Evolutionary conservation across 345 rosid genomes (phyloP).

Genomic region (Pistacia integerrima): DNA sequence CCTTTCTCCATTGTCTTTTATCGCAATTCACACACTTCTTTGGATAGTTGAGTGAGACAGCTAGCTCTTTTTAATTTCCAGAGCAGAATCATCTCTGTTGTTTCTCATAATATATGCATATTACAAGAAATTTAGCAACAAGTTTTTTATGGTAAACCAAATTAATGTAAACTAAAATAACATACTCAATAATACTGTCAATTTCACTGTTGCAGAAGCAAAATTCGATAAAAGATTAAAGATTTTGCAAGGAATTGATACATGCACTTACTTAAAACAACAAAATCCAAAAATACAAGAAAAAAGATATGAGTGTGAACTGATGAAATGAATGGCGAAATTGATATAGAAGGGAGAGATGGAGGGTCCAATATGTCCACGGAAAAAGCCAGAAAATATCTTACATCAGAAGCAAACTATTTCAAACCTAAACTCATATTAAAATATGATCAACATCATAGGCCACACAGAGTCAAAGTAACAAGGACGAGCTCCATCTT

Average conservation of each 20-base stretch:
- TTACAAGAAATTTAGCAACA: no score
- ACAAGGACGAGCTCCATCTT: constrained; percentile 21
- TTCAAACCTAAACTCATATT: constrained; percentile 44
- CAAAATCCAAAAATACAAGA: no score
- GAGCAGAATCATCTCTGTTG: neutral
- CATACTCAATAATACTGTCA: no score
- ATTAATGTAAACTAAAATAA: no score
- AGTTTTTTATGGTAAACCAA: no score
- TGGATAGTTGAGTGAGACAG: neutral
- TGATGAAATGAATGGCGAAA: neutral
- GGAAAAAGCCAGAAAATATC: constrained; percentile 11
- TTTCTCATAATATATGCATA: no score
- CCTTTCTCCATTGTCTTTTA: constrained; percentile 27
- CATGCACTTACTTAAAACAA: no score
- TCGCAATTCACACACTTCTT: neutral
- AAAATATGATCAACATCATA: constrained; percentile 33
- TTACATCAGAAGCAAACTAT: constrained; percentile 22
- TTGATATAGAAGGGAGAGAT: neutral
- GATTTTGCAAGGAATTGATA: no score
- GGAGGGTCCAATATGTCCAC: constrained; percentile 12
- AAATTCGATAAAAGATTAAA: no score
- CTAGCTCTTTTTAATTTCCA: neutral
- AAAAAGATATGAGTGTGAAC: neutral
- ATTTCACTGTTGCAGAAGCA: no score
- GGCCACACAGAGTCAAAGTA: constrained; percentile 37